Percentiles rank a stretch among this genome's conserved stretches.
These are phyloP conservation scores for Cladosporium austrohemisphaericum DNA, from an alignment of 2,329 filamentous ascomycete genomes.

Conservation along the genomic window DNA sequence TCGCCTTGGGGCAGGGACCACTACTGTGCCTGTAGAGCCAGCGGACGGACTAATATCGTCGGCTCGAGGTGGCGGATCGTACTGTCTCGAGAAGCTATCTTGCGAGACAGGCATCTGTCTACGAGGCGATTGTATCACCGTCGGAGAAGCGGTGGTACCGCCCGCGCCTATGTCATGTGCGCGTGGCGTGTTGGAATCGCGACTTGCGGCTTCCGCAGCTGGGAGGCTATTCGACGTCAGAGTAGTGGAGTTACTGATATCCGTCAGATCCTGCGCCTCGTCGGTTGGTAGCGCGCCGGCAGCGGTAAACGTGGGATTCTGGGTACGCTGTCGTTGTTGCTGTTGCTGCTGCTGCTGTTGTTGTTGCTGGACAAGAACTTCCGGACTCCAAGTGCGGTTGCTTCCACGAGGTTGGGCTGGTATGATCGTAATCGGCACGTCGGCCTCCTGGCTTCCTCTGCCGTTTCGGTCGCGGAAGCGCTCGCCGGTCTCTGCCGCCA, in stretches of 20 bases:
- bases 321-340: conserved; percentile 2
- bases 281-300: not conserved
- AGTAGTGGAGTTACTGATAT: conserved; percentile 18
- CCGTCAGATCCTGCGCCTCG: conserved; percentile 3
- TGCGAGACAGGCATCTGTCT: not conserved
- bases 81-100: conserved; percentile 8
- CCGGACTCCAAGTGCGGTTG: conserved; percentile 53
- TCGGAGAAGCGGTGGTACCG: conserved; percentile 18
- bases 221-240: conserved; percentile 15
- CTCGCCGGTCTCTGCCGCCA: conserved; percentile 47
- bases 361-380: conserved; percentile 10
- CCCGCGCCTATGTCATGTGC: conserved; percentile 13
- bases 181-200: conserved; percentile 3
- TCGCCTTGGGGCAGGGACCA: conserved; percentile 27
- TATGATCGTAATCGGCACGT: conserved; percentile 58
- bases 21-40: conserved; percentile 20
- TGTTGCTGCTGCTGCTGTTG: conserved; percentile 9
- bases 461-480: conserved; percentile 39
- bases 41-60: conserved; percentile 29
- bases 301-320: conserved; percentile 3
- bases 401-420: conserved; percentile 53
- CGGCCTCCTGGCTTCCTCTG: conserved; percentile 34
- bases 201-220: conserved; percentile 4
- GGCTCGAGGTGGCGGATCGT: conserved; percentile 25
- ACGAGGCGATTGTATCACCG: conserved; percentile 15